These are phyloP conservation scores for Rhizophagus clarus DNA, from an alignment of 192 early-diverging fungal genomes.

Conservation along the genomic window DNA sequence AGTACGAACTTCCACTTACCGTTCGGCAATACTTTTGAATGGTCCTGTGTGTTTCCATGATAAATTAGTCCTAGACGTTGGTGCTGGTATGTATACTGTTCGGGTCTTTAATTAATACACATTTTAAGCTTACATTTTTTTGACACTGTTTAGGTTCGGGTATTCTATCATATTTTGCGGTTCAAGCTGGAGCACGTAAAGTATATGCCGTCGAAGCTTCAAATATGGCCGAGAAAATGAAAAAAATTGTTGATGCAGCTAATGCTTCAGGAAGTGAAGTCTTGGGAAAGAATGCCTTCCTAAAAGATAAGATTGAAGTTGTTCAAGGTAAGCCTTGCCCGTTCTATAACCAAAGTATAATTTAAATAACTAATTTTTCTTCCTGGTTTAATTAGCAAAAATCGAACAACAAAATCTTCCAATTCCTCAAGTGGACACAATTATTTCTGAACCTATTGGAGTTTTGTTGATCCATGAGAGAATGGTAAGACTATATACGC, in stretches of 20 bases:
- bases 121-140: not conserved
- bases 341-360: not conserved
- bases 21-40: conserved; percentile 88
- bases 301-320: conserved; percentile 79
- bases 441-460: conserved; percentile 97
- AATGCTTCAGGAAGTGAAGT: conserved; percentile 54
- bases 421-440: conserved; percentile 86
- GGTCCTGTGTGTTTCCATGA: conserved; percentile 71
- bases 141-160: conserved; percentile 64
- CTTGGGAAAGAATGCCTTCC: conserved; percentile 64
- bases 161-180: conserved; percentile 95
- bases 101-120: not conserved
- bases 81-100: conserved; percentile 59
- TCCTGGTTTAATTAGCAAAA: conserved; percentile 59
- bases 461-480: conserved; percentile 97
- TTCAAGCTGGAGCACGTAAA: conserved; percentile 87
- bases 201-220: conserved; percentile 98
- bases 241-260: conserved; percentile 71
- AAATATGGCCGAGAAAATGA: conserved; percentile 91
- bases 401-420: conserved; percentile 78
- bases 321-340: conserved; percentile 61
- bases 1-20: conserved; percentile 93
- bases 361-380: not conserved
- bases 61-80: conserved; percentile 91
- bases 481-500: conserved; percentile 64